These are phyloP conservation scores for Collybiopsis confluens DNA, from an alignment of 768 basidiomycete genomes.

Conservation along the genomic window DNA sequence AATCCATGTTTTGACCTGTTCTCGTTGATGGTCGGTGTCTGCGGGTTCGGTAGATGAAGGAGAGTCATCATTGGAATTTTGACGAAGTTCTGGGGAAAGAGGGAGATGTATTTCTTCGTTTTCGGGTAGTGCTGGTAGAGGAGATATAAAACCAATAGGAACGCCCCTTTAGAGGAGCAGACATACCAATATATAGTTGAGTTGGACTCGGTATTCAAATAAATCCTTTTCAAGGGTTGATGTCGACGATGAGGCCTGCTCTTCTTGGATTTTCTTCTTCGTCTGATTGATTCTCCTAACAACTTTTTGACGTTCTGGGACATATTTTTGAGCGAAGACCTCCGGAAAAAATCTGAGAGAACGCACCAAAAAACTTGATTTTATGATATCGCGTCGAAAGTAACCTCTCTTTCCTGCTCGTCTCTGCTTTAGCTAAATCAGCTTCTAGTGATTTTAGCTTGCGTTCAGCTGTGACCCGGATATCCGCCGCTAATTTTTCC, in stretches of 20 bases:
- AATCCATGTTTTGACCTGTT: constrained; percentile 58
- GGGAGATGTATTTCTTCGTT: constrained; percentile 81
- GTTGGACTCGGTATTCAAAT: constrained; percentile 69
- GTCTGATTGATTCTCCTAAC: constrained; percentile 68
- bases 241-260: constrained; percentile 31
- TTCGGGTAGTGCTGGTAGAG: constrained; percentile 72
- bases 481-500: constrained; percentile 82
- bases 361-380: constrained; percentile 92
- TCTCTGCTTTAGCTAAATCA: constrained; percentile 65
- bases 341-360: too few species aligned
- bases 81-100: constrained; percentile 73
- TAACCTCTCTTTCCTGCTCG: constrained; percentile 61
- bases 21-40: constrained; percentile 47
- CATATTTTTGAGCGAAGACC: too few species aligned
- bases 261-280: constrained; percentile 50
- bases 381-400: constrained; percentile 81
- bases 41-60: constrained; percentile 20
- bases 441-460: constrained; percentile 69
- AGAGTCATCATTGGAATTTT: constrained; percentile 23
- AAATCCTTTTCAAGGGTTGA: constrained; percentile 46
- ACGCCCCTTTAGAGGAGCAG: neutral
- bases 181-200: constrained; percentile 83
- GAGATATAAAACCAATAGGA: neutral
- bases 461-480: constrained; percentile 78
- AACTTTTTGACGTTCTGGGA: constrained; percentile 92